These are phyloP conservation scores for Candida patagonica DNA, from an alignment of 805 yeast genomes.

Conservation along the genomic window DNA sequence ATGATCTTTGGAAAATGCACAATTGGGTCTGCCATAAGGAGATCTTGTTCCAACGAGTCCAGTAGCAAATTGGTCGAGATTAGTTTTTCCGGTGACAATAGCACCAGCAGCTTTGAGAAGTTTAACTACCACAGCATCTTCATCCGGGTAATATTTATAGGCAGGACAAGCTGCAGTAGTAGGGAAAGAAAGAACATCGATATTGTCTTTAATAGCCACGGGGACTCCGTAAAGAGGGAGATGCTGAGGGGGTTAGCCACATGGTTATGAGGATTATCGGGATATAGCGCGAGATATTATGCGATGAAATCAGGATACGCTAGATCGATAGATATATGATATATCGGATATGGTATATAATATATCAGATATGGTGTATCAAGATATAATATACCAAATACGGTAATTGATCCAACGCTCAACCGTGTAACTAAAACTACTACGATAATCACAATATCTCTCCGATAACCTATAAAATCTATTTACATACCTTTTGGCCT, in stretches of 20 bases:
- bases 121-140: slow-evolving; percentile 68
- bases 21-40: slow-evolving; percentile 85
- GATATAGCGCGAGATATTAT: too few relatives aligned
- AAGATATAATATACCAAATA: too few relatives aligned
- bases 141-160: slow-evolving; percentile 54
- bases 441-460: too few relatives aligned
- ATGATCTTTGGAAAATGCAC: slow-evolving; percentile 64
- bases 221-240: slow-evolving; percentile 86
- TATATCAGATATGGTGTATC: too few relatives aligned
- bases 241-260: slow-evolving; percentile 12
- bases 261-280: neutral
- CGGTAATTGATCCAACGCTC: too few relatives aligned
- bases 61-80: slow-evolving; percentile 94
- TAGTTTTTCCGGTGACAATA: slow-evolving; percentile 85
- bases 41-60: slow-evolving; percentile 94
- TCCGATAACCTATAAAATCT: too few relatives aligned
- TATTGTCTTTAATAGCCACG: slow-evolving; percentile 88
- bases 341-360: too few relatives aligned
- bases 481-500: slow-evolving; percentile 4
- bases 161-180: slow-evolving; percentile 97
- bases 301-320: too few relatives aligned
- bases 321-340: too few relatives aligned
- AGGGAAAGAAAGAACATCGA: slow-evolving; percentile 69
- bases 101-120: slow-evolving; percentile 86
- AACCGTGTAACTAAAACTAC: too few relatives aligned